phyloP scores from a whole-genome alignment of 495 filamentous ascomycete genomes.

The Oleoguttula mirabilis region DNA sequence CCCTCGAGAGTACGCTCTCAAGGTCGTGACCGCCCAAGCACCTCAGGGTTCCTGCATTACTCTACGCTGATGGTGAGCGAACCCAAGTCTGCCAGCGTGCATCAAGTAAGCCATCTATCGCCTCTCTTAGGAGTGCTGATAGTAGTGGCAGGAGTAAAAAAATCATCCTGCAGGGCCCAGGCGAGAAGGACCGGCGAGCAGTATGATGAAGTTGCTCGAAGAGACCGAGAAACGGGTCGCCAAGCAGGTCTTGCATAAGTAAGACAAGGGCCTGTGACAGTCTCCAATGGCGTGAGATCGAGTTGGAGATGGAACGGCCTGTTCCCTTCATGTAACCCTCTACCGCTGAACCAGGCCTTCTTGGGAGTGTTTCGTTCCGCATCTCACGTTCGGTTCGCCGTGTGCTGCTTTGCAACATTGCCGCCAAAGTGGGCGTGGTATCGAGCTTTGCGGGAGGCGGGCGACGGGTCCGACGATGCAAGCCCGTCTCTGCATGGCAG shows the following conservation, averaged over 20 bases:
- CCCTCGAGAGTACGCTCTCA: conserved; percentile 8
- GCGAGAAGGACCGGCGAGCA: conserved; percentile 1
- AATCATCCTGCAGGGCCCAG: conserved; percentile 7
- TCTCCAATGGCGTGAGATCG: too few relatives aligned
- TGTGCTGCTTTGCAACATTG: too few relatives aligned
- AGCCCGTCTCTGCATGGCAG: too few relatives aligned
- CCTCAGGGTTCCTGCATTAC: conserved; percentile 3
- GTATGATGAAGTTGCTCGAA: conserved; percentile 13
- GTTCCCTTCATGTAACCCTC: too few relatives aligned
- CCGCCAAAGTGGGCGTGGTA: too few relatives aligned
- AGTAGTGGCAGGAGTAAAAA: conserved; percentile 5
- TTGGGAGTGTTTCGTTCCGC: too few relatives aligned
- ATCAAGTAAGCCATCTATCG: conserved; percentile 1
- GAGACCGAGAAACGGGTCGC: conserved; percentile 14
- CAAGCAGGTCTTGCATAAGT: conserved; percentile 10
- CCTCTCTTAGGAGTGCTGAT: conserved; percentile 1
- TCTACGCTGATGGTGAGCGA: conserved; percentile 7
- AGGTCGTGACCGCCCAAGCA: conserved; percentile 10
- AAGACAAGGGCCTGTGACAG: too few relatives aligned
- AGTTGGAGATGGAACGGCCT: too few relatives aligned
- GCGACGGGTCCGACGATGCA: too few relatives aligned
- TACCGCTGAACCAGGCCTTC: too few relatives aligned
- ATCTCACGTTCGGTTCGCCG: too few relatives aligned
- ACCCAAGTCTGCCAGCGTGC: conserved; percentile 11
- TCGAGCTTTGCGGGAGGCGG: too few relatives aligned